Evolutionary conservation across 306 rosid genomes (phyloP).

Genomic region (Acacia crassicarpa): DNA sequence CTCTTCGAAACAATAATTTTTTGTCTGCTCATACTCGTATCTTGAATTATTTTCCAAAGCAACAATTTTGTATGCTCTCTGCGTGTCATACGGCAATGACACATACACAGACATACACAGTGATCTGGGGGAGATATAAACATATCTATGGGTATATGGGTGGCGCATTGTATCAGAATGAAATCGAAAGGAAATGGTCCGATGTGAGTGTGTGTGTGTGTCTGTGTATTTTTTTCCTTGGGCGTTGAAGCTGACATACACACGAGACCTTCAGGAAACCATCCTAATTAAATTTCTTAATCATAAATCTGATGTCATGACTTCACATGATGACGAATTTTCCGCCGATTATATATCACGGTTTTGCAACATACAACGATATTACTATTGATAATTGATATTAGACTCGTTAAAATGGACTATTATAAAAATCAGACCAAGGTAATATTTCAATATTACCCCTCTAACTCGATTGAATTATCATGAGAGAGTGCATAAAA

Average conservation of each 20-base stretch:
- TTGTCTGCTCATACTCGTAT: not conserved
- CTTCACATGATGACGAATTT: not conserved
- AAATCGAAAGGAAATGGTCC: constrained; percentile 10
- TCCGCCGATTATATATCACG: not conserved
- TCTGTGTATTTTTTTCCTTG: too few species aligned
- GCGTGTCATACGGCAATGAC: not conserved
- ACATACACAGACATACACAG: not conserved
- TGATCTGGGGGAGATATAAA: not conserved
- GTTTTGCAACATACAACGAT: not conserved
- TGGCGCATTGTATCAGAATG: constrained; percentile 19
- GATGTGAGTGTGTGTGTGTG: too few species aligned
- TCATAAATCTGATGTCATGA: not conserved
- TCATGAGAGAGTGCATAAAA: too few species aligned
- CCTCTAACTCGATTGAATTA: not conserved
- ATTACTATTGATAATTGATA: not conserved
- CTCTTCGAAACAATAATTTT: not conserved
- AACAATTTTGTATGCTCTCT: constrained; percentile 1
- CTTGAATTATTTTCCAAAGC: not conserved
- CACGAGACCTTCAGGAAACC: constrained; percentile 1
- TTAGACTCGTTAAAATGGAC: not conserved
- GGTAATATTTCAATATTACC: not conserved
- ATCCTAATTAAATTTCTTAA: not conserved
- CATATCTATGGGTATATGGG: constrained; percentile 15
- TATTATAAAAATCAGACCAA: not conserved
- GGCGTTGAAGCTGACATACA: constrained; percentile 25